A percentile compares a stretch with the other conserved stretches of the same genome.
Conservation (phyloP, 495 filamentous ascomycete genomes). For the Aspergillus cristatus region DNA sequence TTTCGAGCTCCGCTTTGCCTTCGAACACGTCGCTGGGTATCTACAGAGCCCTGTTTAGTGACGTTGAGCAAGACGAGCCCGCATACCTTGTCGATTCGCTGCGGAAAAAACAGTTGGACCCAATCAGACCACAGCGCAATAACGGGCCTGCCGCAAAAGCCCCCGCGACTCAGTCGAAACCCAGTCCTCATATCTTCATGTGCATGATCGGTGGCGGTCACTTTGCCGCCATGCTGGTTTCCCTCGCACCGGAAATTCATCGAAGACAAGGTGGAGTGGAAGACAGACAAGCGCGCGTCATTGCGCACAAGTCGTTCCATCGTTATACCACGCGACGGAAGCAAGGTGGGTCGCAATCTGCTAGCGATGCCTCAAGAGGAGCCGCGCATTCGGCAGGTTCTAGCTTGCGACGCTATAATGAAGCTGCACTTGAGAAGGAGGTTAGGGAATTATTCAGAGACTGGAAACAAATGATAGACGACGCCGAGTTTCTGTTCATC, state of each 20-base stretch:
- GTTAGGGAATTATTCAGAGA: slow-evolving; percentile 67
- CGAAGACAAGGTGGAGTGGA: slow-evolving; percentile 61
- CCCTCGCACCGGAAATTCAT: slow-evolving; percentile 67
- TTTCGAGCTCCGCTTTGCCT: slow-evolving; percentile 64
- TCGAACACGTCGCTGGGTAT: slow-evolving; percentile 72
- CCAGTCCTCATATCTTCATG: slow-evolving; percentile 78
- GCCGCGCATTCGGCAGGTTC: slow-evolving; percentile 91
- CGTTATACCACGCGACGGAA: slow-evolving; percentile 93
- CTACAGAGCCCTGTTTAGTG: slow-evolving; percentile 75
- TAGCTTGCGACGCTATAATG: slow-evolving; percentile 84
- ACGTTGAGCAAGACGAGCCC: slow-evolving; percentile 56
- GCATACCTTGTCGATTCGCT: slow-evolving; percentile 53
- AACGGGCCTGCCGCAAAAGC: slow-evolving; percentile 38
- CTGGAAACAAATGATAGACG: slow-evolving; percentile 78
- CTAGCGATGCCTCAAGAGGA: slow-evolving; percentile 85
- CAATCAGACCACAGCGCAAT: slow-evolving; percentile 42
- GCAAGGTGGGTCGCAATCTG: slow-evolving; percentile 89
- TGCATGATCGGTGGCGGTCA: slow-evolving; percentile 99
- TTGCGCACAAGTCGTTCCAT: slow-evolving; percentile 97
- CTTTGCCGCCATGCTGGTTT: slow-evolving; percentile 93
- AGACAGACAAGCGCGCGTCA: slow-evolving; percentile 71
- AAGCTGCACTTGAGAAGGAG: slow-evolving; percentile 75
- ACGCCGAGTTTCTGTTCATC: slow-evolving; percentile 74
- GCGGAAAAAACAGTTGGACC: slow-evolving; percentile 63
- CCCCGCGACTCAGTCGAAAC: slow-evolving; percentile 28